Conservation (phyloP, 306 rosid genomes). For the Gleditsia sinensis region DNA sequence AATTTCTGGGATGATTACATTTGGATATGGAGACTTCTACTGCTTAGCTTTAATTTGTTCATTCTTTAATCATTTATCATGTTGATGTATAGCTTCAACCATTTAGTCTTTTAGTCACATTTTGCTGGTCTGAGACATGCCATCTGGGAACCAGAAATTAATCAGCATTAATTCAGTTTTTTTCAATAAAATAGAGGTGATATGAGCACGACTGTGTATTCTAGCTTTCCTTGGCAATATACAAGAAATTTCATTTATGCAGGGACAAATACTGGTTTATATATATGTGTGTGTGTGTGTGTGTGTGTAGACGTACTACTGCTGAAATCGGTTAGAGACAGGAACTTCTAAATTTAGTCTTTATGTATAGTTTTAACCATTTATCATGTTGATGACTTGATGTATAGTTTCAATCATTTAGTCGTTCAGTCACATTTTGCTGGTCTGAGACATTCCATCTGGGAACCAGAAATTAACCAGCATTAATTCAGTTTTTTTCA, state of each 20-base stretch:
- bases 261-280: neutral
- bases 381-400: neutral
- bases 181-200: neutral
- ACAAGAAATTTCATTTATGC: neutral
- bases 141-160: neutral
- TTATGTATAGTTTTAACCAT: neutral
- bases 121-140: neutral
- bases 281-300: too few species aligned
- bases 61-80: slow-evolving; percentile 2
- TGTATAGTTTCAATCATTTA: slow-evolving; percentile 6
- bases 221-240: neutral
- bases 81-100: slow-evolving; percentile 5
- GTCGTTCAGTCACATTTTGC: neutral
- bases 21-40: neutral
- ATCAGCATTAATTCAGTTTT: neutral
- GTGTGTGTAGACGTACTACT: too few species aligned
- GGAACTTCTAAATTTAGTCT: neutral
- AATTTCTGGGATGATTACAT: slow-evolving; percentile 11
- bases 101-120: neutral
- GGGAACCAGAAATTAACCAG: neutral
- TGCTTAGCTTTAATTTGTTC: slow-evolving; percentile 13
- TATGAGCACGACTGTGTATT: too few species aligned
- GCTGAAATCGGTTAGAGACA: neutral
- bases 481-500: neutral
- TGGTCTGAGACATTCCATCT: neutral